Base-by-base conservation (phyloP, 2,329 filamentous ascomycete genomes). In the Aspergillus uvarum region DNA sequence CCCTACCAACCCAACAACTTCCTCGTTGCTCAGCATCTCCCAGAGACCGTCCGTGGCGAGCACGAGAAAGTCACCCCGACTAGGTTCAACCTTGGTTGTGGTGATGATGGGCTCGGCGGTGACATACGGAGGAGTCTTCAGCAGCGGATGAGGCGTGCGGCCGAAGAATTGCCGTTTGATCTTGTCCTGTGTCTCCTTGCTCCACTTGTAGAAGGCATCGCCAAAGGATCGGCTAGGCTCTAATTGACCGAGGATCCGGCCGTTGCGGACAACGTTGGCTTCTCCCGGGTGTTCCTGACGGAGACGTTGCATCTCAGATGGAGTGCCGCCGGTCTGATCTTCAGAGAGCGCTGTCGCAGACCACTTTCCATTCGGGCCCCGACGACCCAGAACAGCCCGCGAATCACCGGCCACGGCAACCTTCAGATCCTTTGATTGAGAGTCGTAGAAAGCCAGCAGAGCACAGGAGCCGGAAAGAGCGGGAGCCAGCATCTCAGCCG, bases 1-100 rank as follows among this genome's bases (percentile, higher is more conserved):
- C 16, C 94, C 96, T 4, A 99, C 95, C 2, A 99, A 85, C 0
- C 95, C 95, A 54, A 99, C 90, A 1, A 97, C 95, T 80, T 99
- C 95, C 73, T 99, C 95, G 70, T 98, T 99, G 51, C 92, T 97
- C 63, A 99, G 83, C 95, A 98, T 98, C 78, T 99, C 95, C 95
- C 95, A 99, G 0, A 99, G 83, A 4, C 95, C 95, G 73, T 99
- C 95, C 0, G 95, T 97, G 22, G 95, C 95, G 82, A 99, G 88
- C 63, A 99, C 94, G 12, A 99, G 83, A 70, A 99, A 99, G 73
- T 99, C 95, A 50, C 94, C 93, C 63, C 91, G 91, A 56, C 91
- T 86, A 1, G 95, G 95, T 68, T 94, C 84, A 55, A 99, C 89
- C 75, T 95, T 89, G 50, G 94, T 98, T 1, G 92, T 96, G 0